A percentile compares a stretch with the other conserved stretches of the same genome.
Conservation (phyloP, 768 basidiomycete genomes). For the Suillus plorans region DNA sequence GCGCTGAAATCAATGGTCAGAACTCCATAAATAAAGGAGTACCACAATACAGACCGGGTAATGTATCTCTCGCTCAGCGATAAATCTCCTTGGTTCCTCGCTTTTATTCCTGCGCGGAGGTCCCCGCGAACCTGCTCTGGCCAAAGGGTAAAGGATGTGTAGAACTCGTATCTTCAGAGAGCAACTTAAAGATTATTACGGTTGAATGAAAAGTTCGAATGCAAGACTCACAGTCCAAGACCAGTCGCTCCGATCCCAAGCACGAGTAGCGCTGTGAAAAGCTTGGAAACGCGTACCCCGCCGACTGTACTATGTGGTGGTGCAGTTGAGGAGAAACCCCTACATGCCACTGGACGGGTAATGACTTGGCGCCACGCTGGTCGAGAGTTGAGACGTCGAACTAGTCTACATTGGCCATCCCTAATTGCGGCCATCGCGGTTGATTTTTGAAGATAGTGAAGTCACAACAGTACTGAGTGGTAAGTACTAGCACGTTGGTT, state of each 20-base stretch:
- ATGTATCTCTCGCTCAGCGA: constrained; percentile 52
- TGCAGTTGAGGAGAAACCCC: constrained; percentile 10
- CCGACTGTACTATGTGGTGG: constrained; percentile 2
- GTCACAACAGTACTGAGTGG: background rate
- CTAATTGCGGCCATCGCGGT: background rate
- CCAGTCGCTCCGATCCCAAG: constrained; percentile 42
- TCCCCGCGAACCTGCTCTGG: constrained; percentile 62
- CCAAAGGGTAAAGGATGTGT: constrained; percentile 61
- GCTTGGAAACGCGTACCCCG: constrained; percentile 32
- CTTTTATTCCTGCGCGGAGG: constrained; percentile 63
- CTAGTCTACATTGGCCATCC: background rate
- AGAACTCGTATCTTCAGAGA: constrained; percentile 51
- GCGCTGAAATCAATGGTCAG: constrained; percentile 40
- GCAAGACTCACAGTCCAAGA: constrained; percentile 40
- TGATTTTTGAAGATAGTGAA: background rate
- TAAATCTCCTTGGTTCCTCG: constrained; percentile 57
- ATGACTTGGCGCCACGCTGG: background rate
- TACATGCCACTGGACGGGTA: background rate
- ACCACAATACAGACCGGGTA: constrained; percentile 41
- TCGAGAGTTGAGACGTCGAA: constrained; percentile 1
- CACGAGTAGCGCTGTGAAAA: constrained; percentile 38
- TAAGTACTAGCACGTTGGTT: background rate
- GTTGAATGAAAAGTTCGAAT: background rate
- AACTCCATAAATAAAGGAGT: background rate
- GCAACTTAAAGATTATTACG: background rate